Base-by-base conservation (phyloP, 2,329 filamentous ascomycete species). In the Lasiodiplodia theobromae region DNA sequence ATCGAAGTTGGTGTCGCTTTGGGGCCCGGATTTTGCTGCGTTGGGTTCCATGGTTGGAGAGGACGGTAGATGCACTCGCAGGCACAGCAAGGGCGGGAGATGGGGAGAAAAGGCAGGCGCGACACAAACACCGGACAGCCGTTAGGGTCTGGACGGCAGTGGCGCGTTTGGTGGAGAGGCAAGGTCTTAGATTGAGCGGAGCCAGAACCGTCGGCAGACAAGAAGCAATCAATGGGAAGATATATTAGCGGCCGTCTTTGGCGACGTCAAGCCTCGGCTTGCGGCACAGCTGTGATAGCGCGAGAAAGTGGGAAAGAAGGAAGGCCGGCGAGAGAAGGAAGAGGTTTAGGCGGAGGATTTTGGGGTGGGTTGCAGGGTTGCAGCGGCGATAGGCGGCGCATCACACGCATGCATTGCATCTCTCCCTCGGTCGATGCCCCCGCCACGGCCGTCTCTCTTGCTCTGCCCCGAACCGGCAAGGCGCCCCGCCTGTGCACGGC, bases 381-480 rank as follows among this genome's bases (percentile, higher is more conserved):
- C 60, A 53, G 47, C 60, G 60, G 31, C 28, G 47, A 53, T 64
- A 64, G 58, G 60, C 31, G 31, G 31, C 31, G 31, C 21, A 64
- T 64, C 60, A 52, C 60, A 64, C 60, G 60, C 60, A 21, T 18
- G 58, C 58, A 58, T 44, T 34, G 56, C 56, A 38, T 21, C 54
- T 21, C 54, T 69, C 34, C 18, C 44, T 47, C 40, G 40, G 49
- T 52, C 49, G 37, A 7, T 70, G 71, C 3, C 70, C 68, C 68
- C 6, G 69, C 51, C 14, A 72, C 66, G 31, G 31, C 31, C 8
- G 6, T 3, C 63, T 70, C 37, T 71, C 70, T 69, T 2, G 70
- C 38, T 71, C 54, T 72, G 71, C 10, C 72, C 71, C 64, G 71
- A 71, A 31, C 69, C 60, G 10, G 71, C 49, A 14, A 71, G 58